Percentiles rank a stretch among this genome's conserved stretches.
Conservation (phyloP, 2,329 filamentous ascomycete species). For the Fusarium nygamai region DNA sequence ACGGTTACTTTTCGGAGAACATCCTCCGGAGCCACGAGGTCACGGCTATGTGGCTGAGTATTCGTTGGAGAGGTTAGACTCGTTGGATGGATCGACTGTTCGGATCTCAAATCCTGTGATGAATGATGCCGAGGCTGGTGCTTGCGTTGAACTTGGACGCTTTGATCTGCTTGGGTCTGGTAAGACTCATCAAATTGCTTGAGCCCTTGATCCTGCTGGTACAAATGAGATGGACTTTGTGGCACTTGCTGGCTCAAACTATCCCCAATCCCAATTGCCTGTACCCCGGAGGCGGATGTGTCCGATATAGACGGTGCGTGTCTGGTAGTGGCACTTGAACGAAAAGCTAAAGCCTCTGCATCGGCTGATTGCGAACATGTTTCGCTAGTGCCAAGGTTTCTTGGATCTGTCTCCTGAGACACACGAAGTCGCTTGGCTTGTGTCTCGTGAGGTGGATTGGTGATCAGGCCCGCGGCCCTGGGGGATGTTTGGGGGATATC, state of each 20-base stretch:
- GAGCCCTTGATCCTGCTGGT: conserved; percentile 14
- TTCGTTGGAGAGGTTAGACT: background rate
- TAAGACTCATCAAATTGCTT: background rate
- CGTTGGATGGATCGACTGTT: background rate
- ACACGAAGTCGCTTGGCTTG: conserved; percentile 44
- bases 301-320: conserved; percentile 17
- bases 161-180: conserved; percentile 18
- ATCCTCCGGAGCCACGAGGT: background rate
- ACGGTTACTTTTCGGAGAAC: conserved; percentile 4
- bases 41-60: background rate
- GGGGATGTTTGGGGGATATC: background rate
- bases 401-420: conserved; percentile 34
- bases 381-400: background rate
- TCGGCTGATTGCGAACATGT: conserved; percentile 16
- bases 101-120: conserved; percentile 8
- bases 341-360: conserved; percentile 17
- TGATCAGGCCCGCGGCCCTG: background rate
- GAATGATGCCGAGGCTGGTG: conserved; percentile 18
- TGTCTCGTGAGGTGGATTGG: conserved; percentile 15
- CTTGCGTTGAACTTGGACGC: conserved; percentile 17
- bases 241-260: conserved; percentile 19
- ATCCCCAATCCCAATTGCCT: background rate
- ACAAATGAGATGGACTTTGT: conserved; percentile 1
- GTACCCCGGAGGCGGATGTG: conserved; percentile 29
- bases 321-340: conserved; percentile 10